Percentiles rank a stretch among this genome's conserved stretches.
phyloP scores from a whole-genome alignment of 2,329 filamentous ascomycete species.

The Penicillium capsulatum region DNA sequence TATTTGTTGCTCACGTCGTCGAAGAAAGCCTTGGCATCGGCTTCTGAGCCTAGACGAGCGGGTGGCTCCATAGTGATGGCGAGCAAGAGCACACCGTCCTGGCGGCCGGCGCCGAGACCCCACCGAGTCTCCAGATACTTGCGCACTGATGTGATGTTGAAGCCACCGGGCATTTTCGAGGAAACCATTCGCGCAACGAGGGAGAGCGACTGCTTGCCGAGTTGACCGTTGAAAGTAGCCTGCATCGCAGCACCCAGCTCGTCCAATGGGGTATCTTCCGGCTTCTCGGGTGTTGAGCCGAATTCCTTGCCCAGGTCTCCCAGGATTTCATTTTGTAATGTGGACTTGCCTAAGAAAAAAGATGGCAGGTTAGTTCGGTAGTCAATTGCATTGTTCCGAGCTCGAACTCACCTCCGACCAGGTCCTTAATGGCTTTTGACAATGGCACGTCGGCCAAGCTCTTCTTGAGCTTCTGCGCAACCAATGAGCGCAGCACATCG shows the following conservation, averaged over 20 bases:
- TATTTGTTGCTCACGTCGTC: conserved; percentile 89
- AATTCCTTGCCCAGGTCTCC: conserved; percentile 98
- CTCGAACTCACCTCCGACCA: conserved; percentile 79
- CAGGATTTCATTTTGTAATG: conserved; percentile 96
- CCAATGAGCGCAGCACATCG: conserved; percentile 81
- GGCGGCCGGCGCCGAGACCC: conserved; percentile 79
- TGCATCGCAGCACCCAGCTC: conserved; percentile 95
- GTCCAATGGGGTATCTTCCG: conserved; percentile 93
- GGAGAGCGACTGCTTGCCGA: conserved; percentile 93
- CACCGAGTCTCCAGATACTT: conserved; percentile 95
- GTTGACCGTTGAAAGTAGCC: conserved; percentile 95
- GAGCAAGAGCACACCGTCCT: conserved; percentile 84
- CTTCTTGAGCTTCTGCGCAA: conserved; percentile 98
- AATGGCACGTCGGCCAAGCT: conserved; percentile 79
- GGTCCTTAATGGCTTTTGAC: conserved; percentile 95
- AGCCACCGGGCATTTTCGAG: conserved; percentile 98
- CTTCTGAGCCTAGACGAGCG: conserved; percentile 80
- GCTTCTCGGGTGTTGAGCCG: conserved; percentile 95
- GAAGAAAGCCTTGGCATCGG: conserved; percentile 86
- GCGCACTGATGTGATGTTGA: conserved; percentile 93
- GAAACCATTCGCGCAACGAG: conserved; percentile 92
- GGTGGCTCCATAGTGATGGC: conserved; percentile 91
- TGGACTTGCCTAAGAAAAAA: conserved; percentile 76
- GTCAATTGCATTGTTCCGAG: no score
- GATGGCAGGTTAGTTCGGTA: background rate